Conservation (phyloP, 441 rosid species). For the Pelargonium cotyledonis region DNA sequence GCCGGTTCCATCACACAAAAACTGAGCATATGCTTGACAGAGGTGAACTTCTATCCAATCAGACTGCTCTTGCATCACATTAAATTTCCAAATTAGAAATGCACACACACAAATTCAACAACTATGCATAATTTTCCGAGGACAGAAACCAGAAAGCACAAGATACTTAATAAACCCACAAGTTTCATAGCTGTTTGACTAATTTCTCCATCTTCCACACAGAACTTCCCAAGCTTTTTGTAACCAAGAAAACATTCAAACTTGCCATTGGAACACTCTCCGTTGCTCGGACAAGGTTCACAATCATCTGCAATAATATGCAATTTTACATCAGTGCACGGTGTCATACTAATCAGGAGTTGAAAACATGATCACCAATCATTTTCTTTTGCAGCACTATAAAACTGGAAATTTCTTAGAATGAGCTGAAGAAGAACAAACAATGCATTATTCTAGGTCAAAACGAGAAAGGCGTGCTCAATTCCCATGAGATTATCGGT, state of each 20-base stretch:
- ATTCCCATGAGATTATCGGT: neutral
- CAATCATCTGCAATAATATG: conserved; percentile 47
- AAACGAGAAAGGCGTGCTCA: neutral
- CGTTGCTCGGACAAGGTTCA: conserved; percentile 68
- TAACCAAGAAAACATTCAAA: conserved; percentile 64
- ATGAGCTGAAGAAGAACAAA: neutral
- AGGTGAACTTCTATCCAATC: conserved; percentile 46
- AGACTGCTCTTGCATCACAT: conserved; percentile 46
- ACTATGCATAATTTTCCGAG: neutral
- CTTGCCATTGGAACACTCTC: conserved; percentile 58
- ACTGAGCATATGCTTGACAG: conserved; percentile 55
- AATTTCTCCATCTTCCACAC: conserved; percentile 76
- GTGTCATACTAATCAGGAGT: neutral
- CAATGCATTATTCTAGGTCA: neutral
- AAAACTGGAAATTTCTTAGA: neutral
- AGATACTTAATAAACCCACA: conserved; percentile 42
- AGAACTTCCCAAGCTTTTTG: conserved; percentile 45
- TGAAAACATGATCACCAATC: neutral
- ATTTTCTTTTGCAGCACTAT: neutral
- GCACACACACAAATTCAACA: conserved; percentile 7
- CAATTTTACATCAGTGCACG: neutral
- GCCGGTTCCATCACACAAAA: conserved; percentile 59
- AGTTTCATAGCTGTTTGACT: conserved; percentile 66
- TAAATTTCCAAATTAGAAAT: conserved; percentile 19
- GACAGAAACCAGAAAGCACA: conserved; percentile 25